phyloP scores from a whole-genome alignment of 192 early-diverging fungal genomes.

The Lunasporangiospora selenospora region DNA sequence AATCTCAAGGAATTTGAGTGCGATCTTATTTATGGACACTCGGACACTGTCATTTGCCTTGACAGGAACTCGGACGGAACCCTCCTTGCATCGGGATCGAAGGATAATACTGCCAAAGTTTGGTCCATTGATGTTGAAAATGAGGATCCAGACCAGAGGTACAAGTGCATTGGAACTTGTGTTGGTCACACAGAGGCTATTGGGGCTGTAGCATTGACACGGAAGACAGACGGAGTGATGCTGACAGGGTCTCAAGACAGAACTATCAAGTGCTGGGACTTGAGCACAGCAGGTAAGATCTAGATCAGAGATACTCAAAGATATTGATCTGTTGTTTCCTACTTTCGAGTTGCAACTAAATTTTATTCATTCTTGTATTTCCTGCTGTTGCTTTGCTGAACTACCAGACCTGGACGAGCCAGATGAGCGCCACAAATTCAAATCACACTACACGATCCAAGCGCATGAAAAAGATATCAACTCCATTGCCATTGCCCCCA shows the following conservation, averaged over 20 bases:
- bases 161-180: constrained; percentile 72
- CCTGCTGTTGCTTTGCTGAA: not conserved
- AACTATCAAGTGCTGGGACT: constrained; percentile 95
- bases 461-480: constrained; percentile 99
- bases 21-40: constrained; percentile 89
- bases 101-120: constrained; percentile 86
- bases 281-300: constrained; percentile 58
- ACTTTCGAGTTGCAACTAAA: no score
- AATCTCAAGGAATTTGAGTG: constrained; percentile 79
- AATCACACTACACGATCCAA: constrained; percentile 85
- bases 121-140: constrained; percentile 79
- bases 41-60: constrained; percentile 86
- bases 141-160: constrained; percentile 57
- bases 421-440: constrained; percentile 54
- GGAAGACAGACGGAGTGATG: constrained; percentile 70
- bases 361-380: not conserved
- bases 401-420: constrained; percentile 43
- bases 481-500: constrained; percentile 87
- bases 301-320: not conserved
- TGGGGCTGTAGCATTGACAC: constrained; percentile 84
- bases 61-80: constrained; percentile 71
- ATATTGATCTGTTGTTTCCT: not conserved
- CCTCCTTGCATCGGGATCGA: constrained; percentile 86
- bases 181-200: constrained; percentile 94
- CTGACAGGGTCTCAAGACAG: constrained; percentile 93